phyloP scores from a whole-genome alignment of 768 basidiomycete species.

The Phanerochaete carnosa region DNA sequence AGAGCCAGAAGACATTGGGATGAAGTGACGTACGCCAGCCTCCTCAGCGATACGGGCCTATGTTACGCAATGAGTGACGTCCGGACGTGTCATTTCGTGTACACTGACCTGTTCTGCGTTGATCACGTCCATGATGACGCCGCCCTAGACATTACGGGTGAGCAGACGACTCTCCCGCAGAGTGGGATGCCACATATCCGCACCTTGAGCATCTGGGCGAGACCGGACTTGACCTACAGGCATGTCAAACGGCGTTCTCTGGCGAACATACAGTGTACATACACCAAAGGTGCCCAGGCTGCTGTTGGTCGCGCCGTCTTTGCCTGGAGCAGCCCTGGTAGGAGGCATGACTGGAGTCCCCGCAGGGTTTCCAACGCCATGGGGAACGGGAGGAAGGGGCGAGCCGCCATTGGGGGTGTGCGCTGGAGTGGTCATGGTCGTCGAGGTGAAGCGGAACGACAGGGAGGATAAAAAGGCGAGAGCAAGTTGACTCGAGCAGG shows the following conservation, averaged over 20 bases:
- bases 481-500: conserved; percentile 8
- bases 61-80: neutral
- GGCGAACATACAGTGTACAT: conserved; percentile 16
- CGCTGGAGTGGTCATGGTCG: conserved; percentile 24
- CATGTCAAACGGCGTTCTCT: conserved; percentile 4
- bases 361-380: conserved; percentile 35
- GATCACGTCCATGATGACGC: conserved; percentile 94
- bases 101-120: conserved; percentile 61
- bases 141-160: conserved; percentile 46
- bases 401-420: conserved; percentile 21
- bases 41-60: conserved; percentile 96
- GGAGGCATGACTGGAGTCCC: conserved; percentile 46
- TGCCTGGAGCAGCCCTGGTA: conserved; percentile 42
- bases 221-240: conserved; percentile 81
- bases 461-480: neutral
- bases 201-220: conserved; percentile 97
- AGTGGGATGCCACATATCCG: conserved; percentile 17
- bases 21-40: conserved; percentile 50
- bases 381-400: conserved; percentile 23
- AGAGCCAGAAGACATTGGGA: neutral
- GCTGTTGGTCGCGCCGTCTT: conserved; percentile 53
- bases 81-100: neutral
- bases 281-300: conserved; percentile 75
- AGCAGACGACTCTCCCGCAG: conserved; percentile 4
- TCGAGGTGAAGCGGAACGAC: neutral